Conservation (phyloP, 768 basidiomycete species). For the Hypholoma sublateritium region DNA sequence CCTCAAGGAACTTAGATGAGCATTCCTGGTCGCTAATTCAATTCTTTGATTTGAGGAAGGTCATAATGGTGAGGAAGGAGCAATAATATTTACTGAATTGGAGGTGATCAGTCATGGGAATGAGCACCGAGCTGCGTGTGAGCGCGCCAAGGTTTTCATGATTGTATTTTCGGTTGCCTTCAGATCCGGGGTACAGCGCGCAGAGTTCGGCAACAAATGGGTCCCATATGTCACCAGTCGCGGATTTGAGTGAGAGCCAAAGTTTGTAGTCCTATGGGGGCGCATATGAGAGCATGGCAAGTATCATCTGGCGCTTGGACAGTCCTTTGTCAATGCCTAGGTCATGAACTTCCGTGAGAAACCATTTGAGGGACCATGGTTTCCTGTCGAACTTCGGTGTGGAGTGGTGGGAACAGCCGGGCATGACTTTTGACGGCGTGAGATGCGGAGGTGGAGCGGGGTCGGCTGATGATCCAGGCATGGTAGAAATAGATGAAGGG, state of each 20-base stretch:
- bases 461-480: background rate
- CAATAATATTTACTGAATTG: constrained; percentile 7
- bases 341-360: background rate
- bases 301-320: background rate
- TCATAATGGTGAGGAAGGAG: background rate
- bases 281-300: background rate
- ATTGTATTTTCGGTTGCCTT: background rate
- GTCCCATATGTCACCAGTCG: background rate
- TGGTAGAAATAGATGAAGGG: too few species aligned
- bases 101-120: background rate
- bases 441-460: background rate
- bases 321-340: background rate
- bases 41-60: background rate
- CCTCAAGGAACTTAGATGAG: background rate
- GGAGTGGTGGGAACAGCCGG: background rate
- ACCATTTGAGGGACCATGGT: background rate
- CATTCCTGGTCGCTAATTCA: background rate
- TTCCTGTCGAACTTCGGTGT: background rate
- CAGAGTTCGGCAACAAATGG: background rate
- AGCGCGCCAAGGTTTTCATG: background rate
- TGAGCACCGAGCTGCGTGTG: background rate
- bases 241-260: background rate
- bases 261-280: background rate
- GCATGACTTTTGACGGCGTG: background rate
- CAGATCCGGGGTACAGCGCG: constrained; percentile 1